These are phyloP conservation scores for Pochonia chlamydosporia DNA, from an alignment of 2,329 filamentous ascomycete genomes.

Conservation along the genomic window DNA sequence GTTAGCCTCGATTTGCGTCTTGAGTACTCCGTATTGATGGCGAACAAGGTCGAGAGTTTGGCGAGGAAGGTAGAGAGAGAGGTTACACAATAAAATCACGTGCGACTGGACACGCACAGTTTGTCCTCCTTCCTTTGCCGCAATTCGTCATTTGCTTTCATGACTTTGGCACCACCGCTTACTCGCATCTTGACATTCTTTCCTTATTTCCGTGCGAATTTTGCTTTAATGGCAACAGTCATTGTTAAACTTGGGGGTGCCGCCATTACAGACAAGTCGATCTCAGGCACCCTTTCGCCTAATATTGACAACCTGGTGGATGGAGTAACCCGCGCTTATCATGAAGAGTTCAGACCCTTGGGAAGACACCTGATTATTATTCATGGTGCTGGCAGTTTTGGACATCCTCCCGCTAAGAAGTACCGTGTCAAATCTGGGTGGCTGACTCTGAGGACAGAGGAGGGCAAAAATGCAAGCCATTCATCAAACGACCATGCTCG, in stretches of 20 bases:
- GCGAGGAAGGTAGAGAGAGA: no score
- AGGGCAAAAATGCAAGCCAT: not conserved
- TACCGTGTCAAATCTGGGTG: conserved; percentile 3
- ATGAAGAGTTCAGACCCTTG: not conserved
- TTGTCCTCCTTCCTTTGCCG: no score
- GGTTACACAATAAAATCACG: no score
- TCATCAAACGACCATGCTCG: not conserved
- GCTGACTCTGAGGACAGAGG: not conserved
- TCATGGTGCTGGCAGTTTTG: conserved; percentile 6
- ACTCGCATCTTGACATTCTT: no score
- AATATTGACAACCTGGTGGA: not conserved
- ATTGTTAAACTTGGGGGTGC: conserved; percentile 6
- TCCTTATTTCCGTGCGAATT: no score
- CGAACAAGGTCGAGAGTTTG: no score
- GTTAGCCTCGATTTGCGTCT: no score
- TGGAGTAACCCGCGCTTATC: not conserved
- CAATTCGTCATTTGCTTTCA: no score
- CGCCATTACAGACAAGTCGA: conserved; percentile 6
- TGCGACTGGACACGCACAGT: no score
- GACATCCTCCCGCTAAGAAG: conserved; percentile 3
- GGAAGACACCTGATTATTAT: conserved; percentile 1
- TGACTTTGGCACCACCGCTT: no score
- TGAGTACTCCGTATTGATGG: no score
- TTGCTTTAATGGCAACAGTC: conserved; percentile 1
- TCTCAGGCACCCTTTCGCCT: not conserved